Evolutionary conservation across 495 filamentous ascomycete genomes (phyloP), one percentile per base, ranked within the genome.

Genomic region (Apiosordaria backusii): DNA sequence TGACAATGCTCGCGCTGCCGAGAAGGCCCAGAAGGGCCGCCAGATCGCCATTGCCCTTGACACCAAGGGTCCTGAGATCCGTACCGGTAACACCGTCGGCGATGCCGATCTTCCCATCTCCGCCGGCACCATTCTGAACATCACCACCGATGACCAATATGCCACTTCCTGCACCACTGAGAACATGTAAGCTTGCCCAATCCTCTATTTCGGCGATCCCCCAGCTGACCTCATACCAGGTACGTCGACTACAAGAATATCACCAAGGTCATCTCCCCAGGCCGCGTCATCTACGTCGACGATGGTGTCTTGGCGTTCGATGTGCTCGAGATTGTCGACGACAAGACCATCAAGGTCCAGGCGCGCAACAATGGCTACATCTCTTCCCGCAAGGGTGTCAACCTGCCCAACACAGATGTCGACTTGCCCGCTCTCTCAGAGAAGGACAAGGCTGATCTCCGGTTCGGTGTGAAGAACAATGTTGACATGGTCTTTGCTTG

Each of bases 231-330:
- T 6, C 16, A 27, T 18, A 57, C n/a, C 52, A 97, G 93, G 92
- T 96, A 92, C 71, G 90, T 99, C 73, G 95, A 99, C 83, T 99
- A 99, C 82, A 94, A 93, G 88, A 99, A 99, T 85, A 97, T 99
- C 84, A 97, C 95, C 81, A 96, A 93, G 81, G 93, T 99, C 74
- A 98, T 99, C 77, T 77, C 88, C 69, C 80, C 85, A n/a, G 96
- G 96, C 72, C 93, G 94, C 72, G 89, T 90, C 77, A 97, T 99
- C 85, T 99, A 96, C 81, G 96, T 99, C 68, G 95, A 99, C 74
- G 95, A 99, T 72, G 95, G 95, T 74, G 92, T 98, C 62, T 89
- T 98, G 64, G 94, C 93, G 4, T 97, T 99, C 73, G 89, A 97
- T 73, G 95, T 98, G 50, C 70, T 97, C 63, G 86, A 93, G 73